Conservation (phyloP, 2,329 filamentous ascomycete genomes). For the Sordariomycetes sp. region DNA sequence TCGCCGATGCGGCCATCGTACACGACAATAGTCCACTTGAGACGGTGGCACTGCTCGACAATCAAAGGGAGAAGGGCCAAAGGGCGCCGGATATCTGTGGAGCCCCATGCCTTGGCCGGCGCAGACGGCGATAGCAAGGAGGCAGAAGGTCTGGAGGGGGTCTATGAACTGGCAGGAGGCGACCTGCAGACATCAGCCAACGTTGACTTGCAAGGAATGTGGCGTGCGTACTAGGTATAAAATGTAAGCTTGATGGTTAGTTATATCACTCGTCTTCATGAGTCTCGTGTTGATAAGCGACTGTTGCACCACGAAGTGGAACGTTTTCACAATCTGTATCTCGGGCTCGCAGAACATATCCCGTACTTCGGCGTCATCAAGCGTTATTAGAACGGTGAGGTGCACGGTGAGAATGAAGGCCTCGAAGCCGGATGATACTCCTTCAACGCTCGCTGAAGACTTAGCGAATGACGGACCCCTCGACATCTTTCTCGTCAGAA, state of each 20-base stretch:
- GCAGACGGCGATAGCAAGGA: conserved; percentile 53
- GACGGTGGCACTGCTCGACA: conserved; percentile 53
- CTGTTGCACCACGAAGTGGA: conserved; percentile 46
- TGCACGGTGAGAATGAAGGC: conserved; percentile 40
- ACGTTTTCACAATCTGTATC: conserved; percentile 33
- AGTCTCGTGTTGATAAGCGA: conserved; percentile 54
- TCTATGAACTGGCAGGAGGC: conserved; percentile 44
- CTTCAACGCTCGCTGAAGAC: conserved; percentile 49
- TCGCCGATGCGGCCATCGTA: conserved; percentile 59
- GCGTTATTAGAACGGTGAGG: conserved; percentile 41
- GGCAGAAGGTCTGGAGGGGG: conserved; percentile 30
- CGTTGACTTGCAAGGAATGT: background rate
- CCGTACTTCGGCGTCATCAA: conserved; percentile 42
- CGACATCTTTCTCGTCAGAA: conserved; percentile 35
- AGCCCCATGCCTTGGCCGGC: conserved; percentile 56
- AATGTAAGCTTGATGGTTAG: conserved; percentile 53
- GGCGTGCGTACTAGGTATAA: conserved; percentile 45
- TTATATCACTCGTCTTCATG: conserved; percentile 50
- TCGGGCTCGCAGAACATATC: conserved; percentile 40
- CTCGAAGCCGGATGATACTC: conserved; percentile 38
- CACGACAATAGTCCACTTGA: conserved; percentile 61
- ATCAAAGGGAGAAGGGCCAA: conserved; percentile 42
- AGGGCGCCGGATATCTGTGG: conserved; percentile 46
- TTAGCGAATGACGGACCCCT: conserved; percentile 40
- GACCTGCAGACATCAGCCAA: conserved; percentile 9